These are phyloP conservation scores for Globisporangium emineosum DNA, from an alignment of 352 stramenopile genomes.

Conservation along the genomic window DNA sequence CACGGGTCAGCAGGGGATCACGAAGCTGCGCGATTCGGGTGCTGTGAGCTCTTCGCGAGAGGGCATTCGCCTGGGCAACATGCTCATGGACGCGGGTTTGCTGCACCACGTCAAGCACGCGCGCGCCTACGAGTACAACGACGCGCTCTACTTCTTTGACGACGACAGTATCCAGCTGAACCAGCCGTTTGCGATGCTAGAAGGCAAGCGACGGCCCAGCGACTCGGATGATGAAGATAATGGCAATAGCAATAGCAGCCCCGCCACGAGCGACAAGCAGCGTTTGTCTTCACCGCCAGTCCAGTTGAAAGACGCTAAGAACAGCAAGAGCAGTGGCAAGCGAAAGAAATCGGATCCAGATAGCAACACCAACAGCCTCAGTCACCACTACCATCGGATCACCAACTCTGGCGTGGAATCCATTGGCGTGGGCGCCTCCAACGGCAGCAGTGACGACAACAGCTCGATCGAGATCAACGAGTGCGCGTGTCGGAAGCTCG, in stretches of 20 bases:
- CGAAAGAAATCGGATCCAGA: constrained; percentile 7
- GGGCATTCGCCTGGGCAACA: constrained; percentile 35
- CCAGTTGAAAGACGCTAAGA: neutral
- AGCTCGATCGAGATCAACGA: constrained; percentile 10
- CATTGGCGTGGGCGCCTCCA: neutral
- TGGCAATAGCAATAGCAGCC: no score
- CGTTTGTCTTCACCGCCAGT: neutral
- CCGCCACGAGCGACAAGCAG: neutral
- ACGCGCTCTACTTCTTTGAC: constrained; percentile 31
- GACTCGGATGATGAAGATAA: neutral
- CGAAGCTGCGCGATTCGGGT: constrained; percentile 14
- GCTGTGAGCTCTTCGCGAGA: constrained; percentile 19
- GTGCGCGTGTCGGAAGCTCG: constrained; percentile 30
- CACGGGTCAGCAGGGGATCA: constrained; percentile 21
- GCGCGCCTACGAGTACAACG: constrained; percentile 22
- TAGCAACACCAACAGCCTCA: neutral
- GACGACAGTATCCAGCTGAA: constrained; percentile 25
- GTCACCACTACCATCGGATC: constrained; percentile 3
- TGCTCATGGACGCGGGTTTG: constrained; percentile 32
- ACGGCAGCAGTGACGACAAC: neutral
- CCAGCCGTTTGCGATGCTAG: constrained; percentile 28
- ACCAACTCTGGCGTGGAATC: neutral
- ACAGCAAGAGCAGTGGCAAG: neutral
- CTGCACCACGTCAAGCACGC: constrained; percentile 35
- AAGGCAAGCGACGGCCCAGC: constrained; percentile 5